A percentile compares a stretch with the other conserved stretches of the same genome.
Evolutionary conservation across 805 yeast genomes (phyloP).

Genomic region (Blastobotrys americana): DNA sequence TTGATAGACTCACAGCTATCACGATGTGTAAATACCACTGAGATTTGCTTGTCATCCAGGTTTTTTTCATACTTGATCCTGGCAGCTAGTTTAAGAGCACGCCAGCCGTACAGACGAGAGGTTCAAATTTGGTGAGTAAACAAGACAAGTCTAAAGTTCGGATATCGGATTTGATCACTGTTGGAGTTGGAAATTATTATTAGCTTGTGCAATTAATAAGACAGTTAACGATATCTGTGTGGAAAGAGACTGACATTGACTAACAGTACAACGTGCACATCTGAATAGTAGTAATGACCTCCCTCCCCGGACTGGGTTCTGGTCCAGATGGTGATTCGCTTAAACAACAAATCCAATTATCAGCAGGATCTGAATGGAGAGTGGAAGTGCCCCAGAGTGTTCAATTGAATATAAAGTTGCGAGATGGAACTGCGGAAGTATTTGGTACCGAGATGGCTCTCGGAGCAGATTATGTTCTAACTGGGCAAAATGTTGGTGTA

Average conservation of each 20-base stretch:
- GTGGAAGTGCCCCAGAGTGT: constrained; percentile 55
- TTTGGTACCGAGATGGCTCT: constrained; percentile 88
- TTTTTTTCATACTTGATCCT: not conserved
- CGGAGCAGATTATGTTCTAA: constrained; percentile 53
- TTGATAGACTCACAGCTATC: constrained; percentile 14
- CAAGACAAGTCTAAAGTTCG: too few relatives aligned
- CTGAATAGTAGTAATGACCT: too few relatives aligned
- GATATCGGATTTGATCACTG: too few relatives aligned
- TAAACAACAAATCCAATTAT: constrained; percentile 18
- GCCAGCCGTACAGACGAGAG: not conserved
- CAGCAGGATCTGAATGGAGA: constrained; percentile 58
- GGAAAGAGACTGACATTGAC: too few relatives aligned
- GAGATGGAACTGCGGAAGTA: constrained; percentile 71
- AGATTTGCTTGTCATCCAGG: not conserved
- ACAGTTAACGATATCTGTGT: too few relatives aligned
- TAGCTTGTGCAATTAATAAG: too few relatives aligned
- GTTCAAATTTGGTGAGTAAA: too few relatives aligned
- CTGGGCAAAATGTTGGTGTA: constrained; percentile 48
- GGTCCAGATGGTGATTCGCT: not conserved
- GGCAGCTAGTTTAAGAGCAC: not conserved
- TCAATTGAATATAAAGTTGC: constrained; percentile 43
- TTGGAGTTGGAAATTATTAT: too few relatives aligned
- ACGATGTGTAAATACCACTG: constrained; percentile 11
- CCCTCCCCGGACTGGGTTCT: constrained; percentile 5
- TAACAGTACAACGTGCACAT: too few relatives aligned